Conservation (phyloP, 768 basidiomycete genomes). For the Tephrocybe sp. region DNA sequence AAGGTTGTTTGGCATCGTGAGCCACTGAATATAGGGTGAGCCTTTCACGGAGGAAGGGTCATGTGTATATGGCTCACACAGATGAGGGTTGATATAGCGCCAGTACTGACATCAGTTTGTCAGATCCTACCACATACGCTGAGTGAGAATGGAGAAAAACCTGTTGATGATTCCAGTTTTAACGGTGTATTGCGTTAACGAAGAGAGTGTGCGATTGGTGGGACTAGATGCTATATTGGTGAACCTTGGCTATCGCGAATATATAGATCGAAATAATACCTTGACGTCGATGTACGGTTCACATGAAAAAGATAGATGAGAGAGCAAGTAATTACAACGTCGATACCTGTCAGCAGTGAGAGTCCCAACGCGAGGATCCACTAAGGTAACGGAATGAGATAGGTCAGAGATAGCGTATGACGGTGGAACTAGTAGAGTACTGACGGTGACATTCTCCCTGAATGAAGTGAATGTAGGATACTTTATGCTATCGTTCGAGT, state of each 20-base stretch:
- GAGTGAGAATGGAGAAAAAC: not conserved
- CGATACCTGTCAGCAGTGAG: slow-evolving; percentile 1
- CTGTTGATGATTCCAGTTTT: slow-evolving; percentile 10
- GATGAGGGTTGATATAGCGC: slow-evolving; percentile 8
- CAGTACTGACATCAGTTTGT: not conserved
- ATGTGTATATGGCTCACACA: not conserved
- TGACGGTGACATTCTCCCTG: slow-evolving; percentile 1
- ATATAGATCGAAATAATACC: not conserved
- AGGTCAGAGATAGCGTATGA: not conserved
- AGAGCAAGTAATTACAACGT: slow-evolving; percentile 3
- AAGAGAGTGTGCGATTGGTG: not conserved
- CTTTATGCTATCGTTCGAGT: not conserved
- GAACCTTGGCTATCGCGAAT: not conserved
- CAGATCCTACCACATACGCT: not conserved
- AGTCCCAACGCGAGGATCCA: slow-evolving; percentile 9
- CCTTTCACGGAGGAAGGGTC: not conserved
- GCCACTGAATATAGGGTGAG: not conserved
- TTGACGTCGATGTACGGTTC: slow-evolving; percentile 5
- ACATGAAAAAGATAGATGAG: slow-evolving; percentile 5
- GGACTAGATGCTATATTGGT: not conserved
- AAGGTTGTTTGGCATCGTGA: slow-evolving; percentile 9
- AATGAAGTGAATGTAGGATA: slow-evolving; percentile 1
- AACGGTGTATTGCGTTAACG: slow-evolving; percentile 6
- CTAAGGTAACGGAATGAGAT: not conserved
- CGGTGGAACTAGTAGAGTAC: not conserved